Evolutionary conservation across 2,329 filamentous ascomycete genomes (phyloP).

Genomic region (Xylaria sp.): DNA sequence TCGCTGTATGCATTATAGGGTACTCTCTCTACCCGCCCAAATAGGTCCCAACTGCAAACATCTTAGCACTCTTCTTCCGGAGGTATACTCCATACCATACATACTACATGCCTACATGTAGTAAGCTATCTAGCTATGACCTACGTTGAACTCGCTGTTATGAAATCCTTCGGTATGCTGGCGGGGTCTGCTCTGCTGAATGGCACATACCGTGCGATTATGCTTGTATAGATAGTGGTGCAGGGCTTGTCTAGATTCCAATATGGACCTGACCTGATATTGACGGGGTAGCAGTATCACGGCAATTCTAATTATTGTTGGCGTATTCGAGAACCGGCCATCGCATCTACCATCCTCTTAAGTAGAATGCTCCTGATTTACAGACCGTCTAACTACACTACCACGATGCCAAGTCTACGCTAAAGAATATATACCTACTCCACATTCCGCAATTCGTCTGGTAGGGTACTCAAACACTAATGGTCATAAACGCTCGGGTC

Average conservation of each 20-base stretch:
- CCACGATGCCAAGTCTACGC: neutral
- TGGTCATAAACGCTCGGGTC: neutral
- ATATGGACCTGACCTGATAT: neutral
- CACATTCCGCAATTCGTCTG: neutral
- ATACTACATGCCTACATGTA: slow-evolving; percentile 1
- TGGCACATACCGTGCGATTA: slow-evolving; percentile 4
- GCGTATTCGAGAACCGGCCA: slow-evolving; percentile 1
- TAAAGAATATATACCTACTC: slow-evolving; percentile 1
- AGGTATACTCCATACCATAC: neutral
- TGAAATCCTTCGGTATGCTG: slow-evolving; percentile 29
- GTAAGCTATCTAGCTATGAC: slow-evolving; percentile 26
- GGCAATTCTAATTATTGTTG: neutral
- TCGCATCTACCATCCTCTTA: neutral
- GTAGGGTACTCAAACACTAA: neutral
- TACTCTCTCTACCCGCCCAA: neutral
- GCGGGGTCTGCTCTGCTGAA: slow-evolving; percentile 11
- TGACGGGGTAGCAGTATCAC: neutral
- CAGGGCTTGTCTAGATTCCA: slow-evolving; percentile 3
- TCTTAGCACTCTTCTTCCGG: too few species aligned
- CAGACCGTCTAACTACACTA: neutral
- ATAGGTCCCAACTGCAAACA: slow-evolving; percentile 2
- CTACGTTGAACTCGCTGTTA: slow-evolving; percentile 16
- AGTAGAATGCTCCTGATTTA: neutral
- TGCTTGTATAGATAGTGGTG: too few species aligned
- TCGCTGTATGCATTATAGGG: neutral